Evolutionary conservation across 2,329 filamentous ascomycete genomes (phyloP).

Genomic region (Apiospora pterosperma): DNA sequence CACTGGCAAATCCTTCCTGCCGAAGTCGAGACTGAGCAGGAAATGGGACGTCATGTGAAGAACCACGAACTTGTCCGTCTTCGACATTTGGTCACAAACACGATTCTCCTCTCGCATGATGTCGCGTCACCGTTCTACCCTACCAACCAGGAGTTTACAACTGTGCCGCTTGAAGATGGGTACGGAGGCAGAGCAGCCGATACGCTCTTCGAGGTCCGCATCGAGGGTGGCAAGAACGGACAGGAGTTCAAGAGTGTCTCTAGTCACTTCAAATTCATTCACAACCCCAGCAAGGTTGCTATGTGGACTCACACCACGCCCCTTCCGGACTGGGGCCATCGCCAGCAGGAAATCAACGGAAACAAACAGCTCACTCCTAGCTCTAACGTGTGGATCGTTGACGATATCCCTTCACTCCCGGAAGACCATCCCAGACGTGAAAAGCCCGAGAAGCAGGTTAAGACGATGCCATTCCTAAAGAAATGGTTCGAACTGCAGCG

Average conservation of each 20-base stretch:
- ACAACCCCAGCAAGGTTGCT: conserved; percentile 91
- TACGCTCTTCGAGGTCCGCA: conserved; percentile 86
- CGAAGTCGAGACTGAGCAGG: conserved; percentile 54
- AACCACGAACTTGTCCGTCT: conserved; percentile 86
- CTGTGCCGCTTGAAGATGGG: conserved; percentile 69
- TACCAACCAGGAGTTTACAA: conserved; percentile 98
- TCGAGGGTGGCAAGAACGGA: conserved; percentile 77
- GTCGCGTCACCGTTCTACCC: conserved; percentile 95
- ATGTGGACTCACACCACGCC: conserved; percentile 98
- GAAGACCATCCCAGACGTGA: conserved; percentile 68
- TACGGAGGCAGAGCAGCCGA: conserved; percentile 76
- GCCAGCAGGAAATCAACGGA: conserved; percentile 98
- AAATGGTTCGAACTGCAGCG: conserved; percentile 97
- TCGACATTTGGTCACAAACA: conserved; percentile 81
- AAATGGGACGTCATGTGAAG: conserved; percentile 63
- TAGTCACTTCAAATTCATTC: conserved; percentile 92
- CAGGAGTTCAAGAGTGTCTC: conserved; percentile 89
- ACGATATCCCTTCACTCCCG: conserved; percentile 81
- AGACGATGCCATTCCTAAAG: conserved; percentile 79
- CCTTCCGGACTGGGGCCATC: conserved; percentile 95
- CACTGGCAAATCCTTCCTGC: conserved; percentile 89
- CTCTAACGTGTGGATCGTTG: conserved; percentile 92
- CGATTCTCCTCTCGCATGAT: conserved; percentile 86
- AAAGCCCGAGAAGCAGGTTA: conserved; percentile 75
- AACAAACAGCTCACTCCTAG: conserved; percentile 91